Evolutionary conservation across 306 rosid genomes (phyloP).

Genomic region (Cicer pinnatifidum): DNA sequence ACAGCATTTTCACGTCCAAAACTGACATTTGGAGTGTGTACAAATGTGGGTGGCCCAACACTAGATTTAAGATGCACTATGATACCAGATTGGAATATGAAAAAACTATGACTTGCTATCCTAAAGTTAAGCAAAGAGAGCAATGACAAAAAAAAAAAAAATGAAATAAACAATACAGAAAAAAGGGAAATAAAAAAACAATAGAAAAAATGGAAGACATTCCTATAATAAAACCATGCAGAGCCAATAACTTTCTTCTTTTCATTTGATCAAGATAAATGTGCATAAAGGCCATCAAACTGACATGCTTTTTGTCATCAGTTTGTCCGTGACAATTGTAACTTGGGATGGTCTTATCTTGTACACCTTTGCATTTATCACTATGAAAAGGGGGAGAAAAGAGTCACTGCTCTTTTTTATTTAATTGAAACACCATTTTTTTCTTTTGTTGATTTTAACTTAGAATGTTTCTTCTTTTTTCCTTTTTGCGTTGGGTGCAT

Average conservation of each 20-base stretch:
- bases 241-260: neutral
- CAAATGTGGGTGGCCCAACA: neutral
- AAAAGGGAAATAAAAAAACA: neutral
- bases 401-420: constrained; percentile 8
- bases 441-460: neutral
- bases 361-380: constrained; percentile 20
- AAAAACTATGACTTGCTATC: neutral
- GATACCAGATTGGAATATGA: neutral
- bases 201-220: neutral
- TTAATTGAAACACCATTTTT: neutral
- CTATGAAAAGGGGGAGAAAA: constrained; percentile 9
- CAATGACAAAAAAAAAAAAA: neutral
- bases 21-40: neutral
- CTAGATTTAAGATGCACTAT: neutral
- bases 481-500: neutral
- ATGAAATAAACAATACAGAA: neutral
- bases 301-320: neutral
- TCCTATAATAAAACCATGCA: neutral
- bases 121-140: neutral
- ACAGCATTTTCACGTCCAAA: neutral
- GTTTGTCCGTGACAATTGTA: constrained; percentile 6
- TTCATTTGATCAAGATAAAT: neutral
- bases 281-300: neutral
- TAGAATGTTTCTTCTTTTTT: constrained; percentile 3
- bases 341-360: neutral